Conservation (phyloP, 805 yeast genomes). For the Hanseniaspora meyeri region DNA sequence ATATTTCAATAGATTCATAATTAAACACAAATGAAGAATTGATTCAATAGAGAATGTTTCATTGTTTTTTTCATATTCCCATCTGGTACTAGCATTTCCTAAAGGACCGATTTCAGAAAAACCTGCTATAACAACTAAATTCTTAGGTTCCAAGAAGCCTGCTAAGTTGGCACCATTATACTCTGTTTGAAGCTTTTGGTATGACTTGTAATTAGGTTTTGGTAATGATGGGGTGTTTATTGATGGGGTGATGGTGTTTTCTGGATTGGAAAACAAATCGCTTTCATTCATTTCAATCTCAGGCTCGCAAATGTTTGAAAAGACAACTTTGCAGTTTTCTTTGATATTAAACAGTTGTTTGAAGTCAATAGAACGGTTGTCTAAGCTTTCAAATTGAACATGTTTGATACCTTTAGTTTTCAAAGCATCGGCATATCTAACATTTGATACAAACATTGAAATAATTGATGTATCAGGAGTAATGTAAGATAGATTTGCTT, state of each 20-base stretch:
- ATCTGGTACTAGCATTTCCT: slow-evolving; percentile 84
- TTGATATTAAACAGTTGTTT: slow-evolving; percentile 70
- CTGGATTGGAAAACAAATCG: no score
- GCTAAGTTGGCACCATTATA: slow-evolving; percentile 40
- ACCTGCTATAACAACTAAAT: slow-evolving; percentile 74
- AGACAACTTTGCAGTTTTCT: slow-evolving; percentile 51
- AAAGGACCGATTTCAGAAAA: slow-evolving; percentile 86
- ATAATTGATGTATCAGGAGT: not conserved
- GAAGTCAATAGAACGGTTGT: not conserved
- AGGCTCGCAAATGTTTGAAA: not conserved
- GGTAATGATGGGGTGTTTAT: slow-evolving; percentile 30
- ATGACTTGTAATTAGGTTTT: slow-evolving; percentile 60
- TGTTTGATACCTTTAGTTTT: not conserved
- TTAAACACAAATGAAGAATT: slow-evolving; percentile 86
- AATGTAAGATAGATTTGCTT: not conserved
- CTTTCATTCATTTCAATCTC: not conserved
- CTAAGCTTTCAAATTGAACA: not conserved
- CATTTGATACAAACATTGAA: not conserved
- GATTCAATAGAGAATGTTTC: slow-evolving; percentile 71
- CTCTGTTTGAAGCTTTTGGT: slow-evolving; percentile 42
- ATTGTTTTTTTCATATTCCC: slow-evolving; percentile 85
- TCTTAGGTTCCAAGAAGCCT: slow-evolving; percentile 67
- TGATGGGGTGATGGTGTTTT: not conserved
- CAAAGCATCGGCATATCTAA: not conserved
- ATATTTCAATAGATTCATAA: slow-evolving; percentile 79